A percentile compares a stretch with the other conserved stretches of the same genome.
phyloP scores from a whole-genome alignment of 2,329 filamentous ascomycete genomes.

The Taxawa tesnikishii region DNA sequence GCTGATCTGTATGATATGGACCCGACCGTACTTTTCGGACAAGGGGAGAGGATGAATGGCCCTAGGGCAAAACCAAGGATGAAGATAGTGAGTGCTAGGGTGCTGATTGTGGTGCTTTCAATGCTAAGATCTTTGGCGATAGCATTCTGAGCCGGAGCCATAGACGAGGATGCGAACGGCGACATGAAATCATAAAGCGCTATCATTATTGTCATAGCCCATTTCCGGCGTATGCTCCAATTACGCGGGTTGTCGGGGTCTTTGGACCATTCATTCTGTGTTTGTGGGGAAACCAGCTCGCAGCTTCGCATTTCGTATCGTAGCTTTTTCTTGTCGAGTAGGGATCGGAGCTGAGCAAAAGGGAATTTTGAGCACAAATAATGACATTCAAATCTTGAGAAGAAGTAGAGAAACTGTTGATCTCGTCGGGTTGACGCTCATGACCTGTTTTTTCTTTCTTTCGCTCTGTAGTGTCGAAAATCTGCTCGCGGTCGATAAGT shows the following conservation, averaged over 20 bases:
- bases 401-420: too few species aligned
- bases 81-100: conserved; percentile 27
- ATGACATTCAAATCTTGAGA: too few species aligned
- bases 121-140: conserved; percentile 10
- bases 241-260: conserved; percentile 10
- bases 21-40: conserved; percentile 38
- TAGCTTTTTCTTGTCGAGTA: too few species aligned
- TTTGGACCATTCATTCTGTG: too few species aligned
- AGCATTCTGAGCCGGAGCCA: conserved; percentile 10
- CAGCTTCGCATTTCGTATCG: too few species aligned
- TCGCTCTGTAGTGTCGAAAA: too few species aligned
- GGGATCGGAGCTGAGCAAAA: too few species aligned
- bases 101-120: conserved; percentile 4
- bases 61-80: conserved; percentile 32
- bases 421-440: too few species aligned
- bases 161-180: conserved; percentile 11
- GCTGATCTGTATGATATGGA: conserved; percentile 27
- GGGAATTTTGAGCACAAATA: too few species aligned
- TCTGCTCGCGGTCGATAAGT: too few species aligned
- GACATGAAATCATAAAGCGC: conserved; percentile 9
- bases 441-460: too few species aligned
- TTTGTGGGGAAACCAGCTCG: too few species aligned
- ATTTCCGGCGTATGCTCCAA: conserved; percentile 8
- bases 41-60: conserved; percentile 30
- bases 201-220: conserved; percentile 9